A percentile compares a stretch with the other conserved stretches of the same genome.
These are phyloP conservation scores for Thalassiosira livingstoniorum DNA, from an alignment of 352 stramenopile genomes.

Conservation along the genomic window DNA sequence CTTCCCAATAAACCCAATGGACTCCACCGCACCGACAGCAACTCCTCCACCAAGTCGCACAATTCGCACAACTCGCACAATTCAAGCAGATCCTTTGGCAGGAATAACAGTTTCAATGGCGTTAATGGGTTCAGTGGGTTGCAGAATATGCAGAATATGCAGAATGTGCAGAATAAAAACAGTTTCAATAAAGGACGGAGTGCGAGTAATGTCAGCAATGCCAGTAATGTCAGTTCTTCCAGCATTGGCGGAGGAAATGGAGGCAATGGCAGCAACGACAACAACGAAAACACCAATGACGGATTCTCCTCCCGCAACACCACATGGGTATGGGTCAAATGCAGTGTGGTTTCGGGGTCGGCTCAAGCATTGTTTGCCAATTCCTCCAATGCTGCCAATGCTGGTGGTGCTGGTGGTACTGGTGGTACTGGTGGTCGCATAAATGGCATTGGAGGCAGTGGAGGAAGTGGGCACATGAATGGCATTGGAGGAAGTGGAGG, in stretches of 20 bases:
- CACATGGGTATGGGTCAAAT: slow-evolving; percentile 44
- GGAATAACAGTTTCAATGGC: neutral
- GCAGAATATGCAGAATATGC: no score
- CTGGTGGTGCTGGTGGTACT: neutral
- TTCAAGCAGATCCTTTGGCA: neutral
- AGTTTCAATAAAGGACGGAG: no score
- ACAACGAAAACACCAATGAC: slow-evolving; percentile 18
- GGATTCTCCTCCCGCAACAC: slow-evolving; percentile 26
- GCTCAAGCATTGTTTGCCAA: slow-evolving; percentile 7
- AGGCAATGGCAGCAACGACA: slow-evolving; percentile 3
- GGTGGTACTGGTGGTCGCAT: neutral
- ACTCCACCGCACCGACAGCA: neutral
- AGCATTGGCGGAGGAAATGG: neutral
- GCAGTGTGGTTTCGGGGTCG: slow-evolving; percentile 36
- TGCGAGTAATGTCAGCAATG: no score
- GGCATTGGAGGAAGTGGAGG: neutral
- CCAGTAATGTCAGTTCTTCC: neutral
- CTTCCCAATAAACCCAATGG: no score
- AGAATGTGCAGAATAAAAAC: no score
- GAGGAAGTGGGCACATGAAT: neutral
- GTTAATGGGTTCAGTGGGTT: neutral
- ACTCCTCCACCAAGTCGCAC: neutral
- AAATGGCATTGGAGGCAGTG: neutral
- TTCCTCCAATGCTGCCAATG: neutral
- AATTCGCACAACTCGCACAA: neutral